phyloP scores from a whole-genome alignment of 768 basidiomycete genomes.

The Postia placenta region DNA sequence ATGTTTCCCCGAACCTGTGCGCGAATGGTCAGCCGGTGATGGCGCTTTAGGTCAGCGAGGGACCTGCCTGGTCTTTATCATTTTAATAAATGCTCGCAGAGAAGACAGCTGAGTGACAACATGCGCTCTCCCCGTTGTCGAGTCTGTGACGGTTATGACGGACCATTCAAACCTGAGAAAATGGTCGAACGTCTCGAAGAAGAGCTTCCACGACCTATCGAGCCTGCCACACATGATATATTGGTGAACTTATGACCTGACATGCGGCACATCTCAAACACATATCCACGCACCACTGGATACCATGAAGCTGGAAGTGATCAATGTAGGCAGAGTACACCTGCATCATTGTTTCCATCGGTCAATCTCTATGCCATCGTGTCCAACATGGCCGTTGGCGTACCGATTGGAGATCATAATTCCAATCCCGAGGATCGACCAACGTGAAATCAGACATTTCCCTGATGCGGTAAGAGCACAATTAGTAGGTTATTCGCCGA shows the following conservation, averaged over 20 bases:
- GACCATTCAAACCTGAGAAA: slow-evolving; percentile 85
- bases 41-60: not conserved
- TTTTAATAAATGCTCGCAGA: slow-evolving; percentile 71
- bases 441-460: slow-evolving; percentile 64
- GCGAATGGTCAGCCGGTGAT: not conserved
- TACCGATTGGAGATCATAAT: slow-evolving; percentile 75
- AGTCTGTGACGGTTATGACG: slow-evolving; percentile 69
- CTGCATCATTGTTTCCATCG: slow-evolving; percentile 24
- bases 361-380: not conserved
- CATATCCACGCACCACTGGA: slow-evolving; percentile 49
- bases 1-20: slow-evolving; percentile 65
- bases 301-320: slow-evolving; percentile 63
- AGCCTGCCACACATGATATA: slow-evolving; percentile 52
- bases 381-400: no score
- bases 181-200: slow-evolving; percentile 73
- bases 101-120: slow-evolving; percentile 73
- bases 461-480: no score
- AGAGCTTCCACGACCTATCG: slow-evolving; percentile 72
- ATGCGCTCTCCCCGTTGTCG: slow-evolving; percentile 65
- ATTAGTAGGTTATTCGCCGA: no score
- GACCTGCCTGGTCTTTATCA: slow-evolving; percentile 72
- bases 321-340: slow-evolving; percentile 76
- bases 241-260: not conserved
- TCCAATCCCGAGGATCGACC: slow-evolving; percentile 74
- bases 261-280: not conserved